A percentile compares a stretch with the other conserved stretches of the same genome.
phyloP scores from a whole-genome alignment of 139 green algal genomes.

The Closterium sp. region DNA sequence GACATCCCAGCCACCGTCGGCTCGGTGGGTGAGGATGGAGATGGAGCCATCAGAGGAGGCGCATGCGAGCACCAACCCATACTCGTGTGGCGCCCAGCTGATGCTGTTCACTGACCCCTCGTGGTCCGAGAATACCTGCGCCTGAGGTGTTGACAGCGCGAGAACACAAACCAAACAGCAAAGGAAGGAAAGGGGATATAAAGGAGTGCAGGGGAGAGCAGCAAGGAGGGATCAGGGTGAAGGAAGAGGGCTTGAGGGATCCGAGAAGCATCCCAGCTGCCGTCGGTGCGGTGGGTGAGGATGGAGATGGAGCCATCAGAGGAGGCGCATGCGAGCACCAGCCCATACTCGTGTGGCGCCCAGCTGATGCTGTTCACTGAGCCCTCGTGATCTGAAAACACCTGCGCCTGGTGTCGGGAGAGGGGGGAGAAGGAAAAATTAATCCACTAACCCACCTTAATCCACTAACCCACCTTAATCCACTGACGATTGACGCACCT shows the following conservation, averaged over 20 bases:
- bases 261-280: not conserved
- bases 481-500: no score
- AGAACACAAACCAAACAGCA: no score
- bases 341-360: slow-evolving; percentile 81
- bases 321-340: slow-evolving; percentile 61
- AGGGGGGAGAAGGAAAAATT: no score
- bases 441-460: not conserved
- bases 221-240: not conserved
- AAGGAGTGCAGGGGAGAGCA: not conserved
- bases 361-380: slow-evolving; percentile 92
- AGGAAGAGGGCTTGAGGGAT: slow-evolving; percentile 52
- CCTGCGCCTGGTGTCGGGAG: slow-evolving; percentile 52
- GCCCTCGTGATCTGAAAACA: slow-evolving; percentile 59
- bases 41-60: slow-evolving; percentile 89
- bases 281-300: slow-evolving; percentile 48
- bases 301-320: slow-evolving; percentile 86
- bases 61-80: slow-evolving; percentile 81
- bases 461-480: not conserved
- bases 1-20: slow-evolving; percentile 45
- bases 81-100: slow-evolving; percentile 88
- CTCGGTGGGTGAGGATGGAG: slow-evolving; percentile 60
- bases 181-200: no score
- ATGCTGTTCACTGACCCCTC: slow-evolving; percentile 88
- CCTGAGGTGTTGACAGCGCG: slow-evolving; percentile 37
- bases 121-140: slow-evolving; percentile 48